Base-by-base conservation (phyloP, 2,329 filamentous ascomycete species). In the Ascochyta lentis region DNA sequence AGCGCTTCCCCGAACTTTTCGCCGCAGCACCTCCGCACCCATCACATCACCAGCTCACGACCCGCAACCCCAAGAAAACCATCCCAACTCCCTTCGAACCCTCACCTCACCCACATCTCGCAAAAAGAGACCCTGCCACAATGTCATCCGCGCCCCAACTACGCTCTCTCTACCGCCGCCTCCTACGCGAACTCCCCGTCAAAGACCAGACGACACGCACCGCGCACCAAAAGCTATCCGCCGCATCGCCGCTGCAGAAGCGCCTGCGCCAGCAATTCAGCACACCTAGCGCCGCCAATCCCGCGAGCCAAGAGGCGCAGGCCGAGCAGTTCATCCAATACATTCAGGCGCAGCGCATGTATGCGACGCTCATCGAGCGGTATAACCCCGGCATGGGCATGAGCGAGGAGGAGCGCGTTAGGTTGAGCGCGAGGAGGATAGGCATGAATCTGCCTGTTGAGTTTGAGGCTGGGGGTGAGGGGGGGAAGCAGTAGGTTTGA, bases 381-480 rank as follows among this genome's bases (percentile, higher is more conserved):
- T 98, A 99, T 78, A 98, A 98, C 76, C 92, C 92, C 0, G 92
- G 93, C 16, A 91, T 96, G 86, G 85, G 86, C 64, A 91, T 96
- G 89, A 86, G 89, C 63, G 89, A 96, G 77, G 83, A 87, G 72
- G 93, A 98, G 80, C 83, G 91, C 58, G 87, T 97, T 38, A 80
- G 91, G 54, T 79, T 97, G 79, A 90, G 90, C 49, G 95, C 95
- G 8, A 82, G 92, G 77, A 86, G 91, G 72, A 92, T 98, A 37
- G 95, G 94, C 16, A 92, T 97, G 89, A 84, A 97, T 76, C 73
- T 98, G 76, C 94, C 94, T 0, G 75, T 84, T 29, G 87, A 91
- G 77, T 87, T 64, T 67, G 58, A 57, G 49, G 54, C 34, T 38
- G 60, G 33, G 29, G 42, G 42, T 46, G 56, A 37, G 37, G 35